Percentiles rank a stretch among this genome's conserved stretches.
Evolutionary conservation across 148 eudicot species (phyloP).

Genomic region (Camellia granthamiana): DNA sequence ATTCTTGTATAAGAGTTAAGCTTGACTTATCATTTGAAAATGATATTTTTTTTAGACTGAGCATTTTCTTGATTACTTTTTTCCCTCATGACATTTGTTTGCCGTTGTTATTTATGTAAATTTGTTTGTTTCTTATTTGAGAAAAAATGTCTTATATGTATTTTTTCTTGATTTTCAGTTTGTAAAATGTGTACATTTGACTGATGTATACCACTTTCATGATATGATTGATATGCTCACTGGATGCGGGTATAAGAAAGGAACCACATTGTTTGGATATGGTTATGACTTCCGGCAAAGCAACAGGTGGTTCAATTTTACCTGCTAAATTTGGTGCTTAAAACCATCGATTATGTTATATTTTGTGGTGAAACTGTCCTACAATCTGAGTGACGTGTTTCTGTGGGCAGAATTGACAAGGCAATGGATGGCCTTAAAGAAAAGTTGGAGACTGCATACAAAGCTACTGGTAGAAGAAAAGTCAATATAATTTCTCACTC

Average conservation of each 20-base stretch:
- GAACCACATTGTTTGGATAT: slow-evolving; percentile 89
- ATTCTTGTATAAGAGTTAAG: background rate
- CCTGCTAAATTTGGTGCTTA: background rate
- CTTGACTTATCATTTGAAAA: background rate
- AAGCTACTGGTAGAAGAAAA: slow-evolving; percentile 85
- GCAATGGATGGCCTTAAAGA: slow-evolving; percentile 71
- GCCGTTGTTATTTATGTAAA: background rate
- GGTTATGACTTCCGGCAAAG: slow-evolving; percentile 98
- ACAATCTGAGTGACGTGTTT: background rate
- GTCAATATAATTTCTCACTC: slow-evolving; percentile 93
- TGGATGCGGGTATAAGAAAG: slow-evolving; percentile 83
- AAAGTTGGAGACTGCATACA: slow-evolving; percentile 67
- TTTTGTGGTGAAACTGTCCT: background rate
- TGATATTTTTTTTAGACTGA: background rate
- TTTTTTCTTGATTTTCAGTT: slow-evolving; percentile 43
- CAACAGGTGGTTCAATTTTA: slow-evolving; percentile 61
- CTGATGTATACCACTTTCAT: slow-evolving; percentile 87
- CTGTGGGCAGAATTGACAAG: slow-evolving; percentile 59
- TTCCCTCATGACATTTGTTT: background rate
- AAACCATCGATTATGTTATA: background rate
- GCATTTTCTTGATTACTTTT: background rate
- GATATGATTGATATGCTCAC: slow-evolving; percentile 94
- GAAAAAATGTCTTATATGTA: background rate
- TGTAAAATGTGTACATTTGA: slow-evolving; percentile 56
- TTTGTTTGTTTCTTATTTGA: background rate